Percentiles rank a stretch among this genome's conserved stretches.
These are phyloP conservation scores for Pyrenopolyporus hunteri DNA, from an alignment of 495 filamentous ascomycete species.

Conservation along the genomic window DNA sequence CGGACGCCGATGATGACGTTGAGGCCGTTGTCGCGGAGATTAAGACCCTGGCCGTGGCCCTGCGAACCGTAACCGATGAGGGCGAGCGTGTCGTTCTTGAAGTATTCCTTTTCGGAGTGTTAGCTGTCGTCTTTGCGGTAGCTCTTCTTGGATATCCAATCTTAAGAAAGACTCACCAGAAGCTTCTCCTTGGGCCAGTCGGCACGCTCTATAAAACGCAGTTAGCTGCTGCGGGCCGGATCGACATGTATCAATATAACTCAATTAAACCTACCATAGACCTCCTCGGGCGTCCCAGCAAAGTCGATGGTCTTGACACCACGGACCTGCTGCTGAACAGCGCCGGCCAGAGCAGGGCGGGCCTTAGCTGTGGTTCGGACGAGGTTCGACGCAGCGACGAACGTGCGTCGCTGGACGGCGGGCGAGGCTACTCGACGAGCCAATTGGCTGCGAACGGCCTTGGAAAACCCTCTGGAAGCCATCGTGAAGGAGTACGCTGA, in stretches of 20 bases:
- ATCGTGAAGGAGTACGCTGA: slow-evolving; percentile 61
- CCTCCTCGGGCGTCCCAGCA: slow-evolving; percentile 87
- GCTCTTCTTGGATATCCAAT: not conserved
- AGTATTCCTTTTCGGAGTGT: slow-evolving; percentile 77
- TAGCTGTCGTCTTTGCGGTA: slow-evolving; percentile 13
- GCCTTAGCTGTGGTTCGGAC: slow-evolving; percentile 60
- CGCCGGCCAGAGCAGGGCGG: slow-evolving; percentile 55
- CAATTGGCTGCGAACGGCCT: slow-evolving; percentile 77
- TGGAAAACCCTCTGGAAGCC: slow-evolving; percentile 83
- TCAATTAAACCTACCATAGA: slow-evolving; percentile 70
- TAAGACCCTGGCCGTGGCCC: slow-evolving; percentile 96
- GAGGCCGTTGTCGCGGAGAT: slow-evolving; percentile 97
- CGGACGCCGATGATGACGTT: slow-evolving; percentile 98
- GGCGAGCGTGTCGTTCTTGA: slow-evolving; percentile 99
- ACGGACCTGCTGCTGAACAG: slow-evolving; percentile 67
- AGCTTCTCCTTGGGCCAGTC: slow-evolving; percentile 99
- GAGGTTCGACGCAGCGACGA: slow-evolving; percentile 69
- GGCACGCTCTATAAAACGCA: slow-evolving; percentile 73
- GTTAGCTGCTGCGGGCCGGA: slow-evolving; percentile 15
- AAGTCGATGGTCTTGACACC: slow-evolving; percentile 93
- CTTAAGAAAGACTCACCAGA: slow-evolving; percentile 64
- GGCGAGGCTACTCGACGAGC: slow-evolving; percentile 73
- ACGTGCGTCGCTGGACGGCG: slow-evolving; percentile 70
- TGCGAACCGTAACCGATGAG: slow-evolving; percentile 99
- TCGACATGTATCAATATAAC: slow-evolving; percentile 5